Percentiles rank a stretch among this genome's conserved stretches.
Evolutionary conservation across 2,329 filamentous ascomycete genomes (phyloP).

Genomic region (Cladosporium sp.): DNA sequence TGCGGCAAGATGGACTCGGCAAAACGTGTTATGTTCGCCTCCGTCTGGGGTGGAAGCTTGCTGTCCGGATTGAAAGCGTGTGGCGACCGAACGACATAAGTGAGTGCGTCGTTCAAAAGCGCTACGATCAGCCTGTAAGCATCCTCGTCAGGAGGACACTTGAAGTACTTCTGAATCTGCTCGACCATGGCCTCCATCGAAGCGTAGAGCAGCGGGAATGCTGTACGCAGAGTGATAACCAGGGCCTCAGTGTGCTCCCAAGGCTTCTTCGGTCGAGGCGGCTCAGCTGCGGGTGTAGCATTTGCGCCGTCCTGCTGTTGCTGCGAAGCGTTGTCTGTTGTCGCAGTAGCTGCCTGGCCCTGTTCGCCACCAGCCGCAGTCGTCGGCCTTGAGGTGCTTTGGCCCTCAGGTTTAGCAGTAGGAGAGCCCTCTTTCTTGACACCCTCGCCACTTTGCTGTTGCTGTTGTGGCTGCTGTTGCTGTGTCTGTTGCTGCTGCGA

Average conservation of each 20-base stretch:
- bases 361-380: constrained; percentile 42
- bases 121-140: constrained; percentile 97
- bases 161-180: constrained; percentile 98
- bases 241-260: constrained; percentile 98
- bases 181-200: constrained; percentile 99
- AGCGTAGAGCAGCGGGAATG: constrained; percentile 88
- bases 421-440: constrained; percentile 33
- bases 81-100: constrained; percentile 86
- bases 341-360: constrained; percentile 15
- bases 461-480: constrained; percentile 49
- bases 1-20: constrained; percentile 91
- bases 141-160: constrained; percentile 96
- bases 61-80: constrained; percentile 83
- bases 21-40: constrained; percentile 95
- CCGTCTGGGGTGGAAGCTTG: constrained; percentile 83
- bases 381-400: constrained; percentile 12
- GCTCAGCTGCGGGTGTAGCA: constrained; percentile 25
- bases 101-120: constrained; percentile 88
- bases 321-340: constrained; percentile 29
- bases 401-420: constrained; percentile 30
- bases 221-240: constrained; percentile 91
- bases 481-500: constrained; percentile 51
- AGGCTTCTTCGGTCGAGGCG: constrained; percentile 64
- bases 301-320: constrained; percentile 30
- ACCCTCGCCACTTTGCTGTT: constrained; percentile 51